A percentile compares a stretch with the other conserved stretches of the same genome.
Evolutionary conservation across 805 yeast species (phyloP).

Genomic region (Yarrowia sp.): DNA sequence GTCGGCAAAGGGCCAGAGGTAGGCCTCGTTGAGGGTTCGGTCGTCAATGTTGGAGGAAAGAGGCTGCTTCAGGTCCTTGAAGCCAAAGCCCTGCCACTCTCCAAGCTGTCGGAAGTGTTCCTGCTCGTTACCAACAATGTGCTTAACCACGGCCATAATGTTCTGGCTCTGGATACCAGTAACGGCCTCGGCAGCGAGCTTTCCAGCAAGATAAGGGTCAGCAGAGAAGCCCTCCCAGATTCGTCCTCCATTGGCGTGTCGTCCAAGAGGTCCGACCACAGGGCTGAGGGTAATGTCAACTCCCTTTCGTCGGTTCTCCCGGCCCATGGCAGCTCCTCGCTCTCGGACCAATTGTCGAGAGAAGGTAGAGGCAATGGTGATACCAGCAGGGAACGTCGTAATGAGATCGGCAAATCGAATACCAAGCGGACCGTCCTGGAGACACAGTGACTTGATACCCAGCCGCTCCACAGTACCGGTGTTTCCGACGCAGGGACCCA

Average conservation of each 20-base stretch:
- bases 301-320: slow-evolving; percentile 54
- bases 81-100: slow-evolving; percentile 47
- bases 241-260: slow-evolving; percentile 61
- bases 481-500: slow-evolving; percentile 55
- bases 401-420: slow-evolving; percentile 54
- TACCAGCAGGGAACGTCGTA: slow-evolving; percentile 57
- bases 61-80: slow-evolving; percentile 37
- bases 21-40: slow-evolving; percentile 59
- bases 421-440: slow-evolving; percentile 65
- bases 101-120: slow-evolving; percentile 56
- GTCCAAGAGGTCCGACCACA: slow-evolving; percentile 58
- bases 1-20: slow-evolving; percentile 67
- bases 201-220: slow-evolving; percentile 61
- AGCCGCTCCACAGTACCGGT: slow-evolving; percentile 57
- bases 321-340: slow-evolving; percentile 57
- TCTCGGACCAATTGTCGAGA: slow-evolving; percentile 51
- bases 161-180: slow-evolving; percentile 59
- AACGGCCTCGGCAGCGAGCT: slow-evolving; percentile 51
- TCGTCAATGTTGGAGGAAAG: slow-evolving; percentile 58
- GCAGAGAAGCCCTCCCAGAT: slow-evolving; percentile 65
- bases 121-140: slow-evolving; percentile 61
- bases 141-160: slow-evolving; percentile 56
- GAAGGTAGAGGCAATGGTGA: slow-evolving; percentile 59
- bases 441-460: slow-evolving; percentile 54
- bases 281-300: slow-evolving; percentile 59